phyloP scores from a whole-genome alignment of 177 flowering plant species.

The Tripterygium wilfordii region DNA sequence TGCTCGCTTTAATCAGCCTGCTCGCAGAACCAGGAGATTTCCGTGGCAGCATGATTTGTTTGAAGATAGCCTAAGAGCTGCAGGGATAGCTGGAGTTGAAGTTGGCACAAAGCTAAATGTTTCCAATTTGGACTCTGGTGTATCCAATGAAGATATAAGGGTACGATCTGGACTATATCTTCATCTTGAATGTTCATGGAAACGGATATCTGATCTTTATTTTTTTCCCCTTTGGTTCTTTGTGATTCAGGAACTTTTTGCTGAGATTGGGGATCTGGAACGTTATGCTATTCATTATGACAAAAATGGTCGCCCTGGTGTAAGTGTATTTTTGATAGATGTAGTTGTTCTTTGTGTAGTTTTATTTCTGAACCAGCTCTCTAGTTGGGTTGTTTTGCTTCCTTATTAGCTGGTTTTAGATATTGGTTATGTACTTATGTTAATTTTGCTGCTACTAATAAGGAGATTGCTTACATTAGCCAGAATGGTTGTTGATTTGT shows the following conservation, averaged over 20 bases:
- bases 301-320: conserved; percentile 76
- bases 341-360: too few species aligned
- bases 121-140: conserved; percentile 85
- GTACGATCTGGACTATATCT: conserved; percentile 31
- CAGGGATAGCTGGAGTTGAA: conserved; percentile 64
- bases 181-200: conserved; percentile 4
- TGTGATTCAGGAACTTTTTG: conserved; percentile 73
- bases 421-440: too few species aligned
- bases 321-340: conserved; percentile 27
- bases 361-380: too few species aligned
- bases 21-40: conserved; percentile 56
- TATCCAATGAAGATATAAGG: conserved; percentile 88
- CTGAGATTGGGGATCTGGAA: conserved; percentile 76
- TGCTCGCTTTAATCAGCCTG: conserved; percentile 56
- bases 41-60: conserved; percentile 79
- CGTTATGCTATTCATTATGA: conserved; percentile 79
- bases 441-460: too few species aligned
- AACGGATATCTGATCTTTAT: too few species aligned
- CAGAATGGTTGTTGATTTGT: too few species aligned
- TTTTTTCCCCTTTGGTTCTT: too few species aligned
- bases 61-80: conserved; percentile 83
- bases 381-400: too few species aligned
- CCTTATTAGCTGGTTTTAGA: too few species aligned
- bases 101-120: conserved; percentile 70
- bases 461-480: too few species aligned